Percentiles rank a stretch among this genome's conserved stretches.
These are phyloP conservation scores for Irpex rosettiformis DNA, from an alignment of 1,284 basidiomycete genomes.

Conservation along the genomic window DNA sequence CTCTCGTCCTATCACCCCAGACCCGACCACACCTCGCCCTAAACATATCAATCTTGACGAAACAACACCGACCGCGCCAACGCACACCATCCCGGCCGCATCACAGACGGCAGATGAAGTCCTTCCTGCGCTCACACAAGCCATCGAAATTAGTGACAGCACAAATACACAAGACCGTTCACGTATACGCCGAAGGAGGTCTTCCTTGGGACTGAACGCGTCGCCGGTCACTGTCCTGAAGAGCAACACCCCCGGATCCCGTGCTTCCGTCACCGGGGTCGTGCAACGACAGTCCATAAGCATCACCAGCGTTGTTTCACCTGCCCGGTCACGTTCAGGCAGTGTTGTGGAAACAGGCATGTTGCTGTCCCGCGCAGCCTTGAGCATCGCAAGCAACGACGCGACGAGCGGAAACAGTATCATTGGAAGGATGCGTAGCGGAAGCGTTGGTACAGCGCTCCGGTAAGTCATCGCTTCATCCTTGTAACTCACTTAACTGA, in stretches of 20 bases:
- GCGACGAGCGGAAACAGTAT: constrained; percentile 17
- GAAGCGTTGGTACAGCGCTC: constrained; percentile 26
- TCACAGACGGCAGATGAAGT: constrained; percentile 13
- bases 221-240: constrained; percentile 26
- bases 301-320: constrained; percentile 2
- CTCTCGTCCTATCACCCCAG: constrained; percentile 25
- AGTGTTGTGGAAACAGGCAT: constrained; percentile 22
- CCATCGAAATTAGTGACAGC: constrained; percentile 5
- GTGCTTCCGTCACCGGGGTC: constrained; percentile 13
- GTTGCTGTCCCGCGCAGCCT: constrained; percentile 9
- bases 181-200: constrained; percentile 26
- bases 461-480: constrained; percentile 13
- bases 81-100: constrained; percentile 8
- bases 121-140: constrained; percentile 14
- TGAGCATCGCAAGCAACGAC: constrained; percentile 9
- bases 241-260: constrained; percentile 15
- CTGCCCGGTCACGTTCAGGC: constrained; percentile 22
- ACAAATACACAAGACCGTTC: constrained; percentile 16
- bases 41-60: constrained; percentile 30
- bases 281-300: constrained; percentile 18
- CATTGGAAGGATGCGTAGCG: constrained; percentile 25
- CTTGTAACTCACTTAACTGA: background rate
- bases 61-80: constrained; percentile 33
- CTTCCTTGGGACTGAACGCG: constrained; percentile 24
- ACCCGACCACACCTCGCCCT: constrained; percentile 32